Conservation (phyloP, 805 yeast species). For the Candida dajiaensis region DNA sequence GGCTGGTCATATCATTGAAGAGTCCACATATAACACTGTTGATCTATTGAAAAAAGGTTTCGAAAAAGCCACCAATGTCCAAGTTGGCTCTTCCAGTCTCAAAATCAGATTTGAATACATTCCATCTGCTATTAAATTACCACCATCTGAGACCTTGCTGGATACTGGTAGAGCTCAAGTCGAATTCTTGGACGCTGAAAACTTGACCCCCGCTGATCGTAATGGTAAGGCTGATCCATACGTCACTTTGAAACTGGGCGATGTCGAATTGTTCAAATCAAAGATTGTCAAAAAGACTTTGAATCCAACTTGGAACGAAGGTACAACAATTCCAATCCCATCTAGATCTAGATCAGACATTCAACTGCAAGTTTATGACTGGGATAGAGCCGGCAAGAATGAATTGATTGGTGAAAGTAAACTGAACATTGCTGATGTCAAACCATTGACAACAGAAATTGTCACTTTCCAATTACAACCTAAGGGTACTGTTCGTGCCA, state of each 20-base stretch:
- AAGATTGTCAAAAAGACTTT: slow-evolving; percentile 59
- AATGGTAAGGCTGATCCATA: slow-evolving; percentile 79
- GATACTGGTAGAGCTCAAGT: slow-evolving; percentile 64
- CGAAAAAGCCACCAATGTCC: slow-evolving; percentile 39
- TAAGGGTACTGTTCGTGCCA: slow-evolving; percentile 55
- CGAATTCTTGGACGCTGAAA: slow-evolving; percentile 50
- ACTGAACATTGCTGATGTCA: slow-evolving; percentile 44
- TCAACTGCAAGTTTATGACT: slow-evolving; percentile 52
- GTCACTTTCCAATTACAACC: slow-evolving; percentile 50
- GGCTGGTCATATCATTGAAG: slow-evolving; percentile 45
- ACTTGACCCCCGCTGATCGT: slow-evolving; percentile 53
- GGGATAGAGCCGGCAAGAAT: slow-evolving; percentile 74
- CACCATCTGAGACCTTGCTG: slow-evolving; percentile 52
- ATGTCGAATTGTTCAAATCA: slow-evolving; percentile 48
- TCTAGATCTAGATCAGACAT: slow-evolving; percentile 55
- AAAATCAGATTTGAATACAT: slow-evolving; percentile 50
- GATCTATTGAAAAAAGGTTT: slow-evolving; percentile 49
- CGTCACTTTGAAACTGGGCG: slow-evolving; percentile 47
- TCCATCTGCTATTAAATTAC: slow-evolving; percentile 50
- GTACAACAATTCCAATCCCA: slow-evolving; percentile 48
- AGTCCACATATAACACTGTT: slow-evolving; percentile 42
- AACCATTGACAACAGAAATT: slow-evolving; percentile 38
- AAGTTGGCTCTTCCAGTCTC: slow-evolving; percentile 36
- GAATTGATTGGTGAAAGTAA: slow-evolving; percentile 49
- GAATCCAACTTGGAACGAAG: slow-evolving; percentile 75